Evolutionary conservation across 805 yeast genomes (phyloP).

Genomic region (Starmerella stellata): DNA sequence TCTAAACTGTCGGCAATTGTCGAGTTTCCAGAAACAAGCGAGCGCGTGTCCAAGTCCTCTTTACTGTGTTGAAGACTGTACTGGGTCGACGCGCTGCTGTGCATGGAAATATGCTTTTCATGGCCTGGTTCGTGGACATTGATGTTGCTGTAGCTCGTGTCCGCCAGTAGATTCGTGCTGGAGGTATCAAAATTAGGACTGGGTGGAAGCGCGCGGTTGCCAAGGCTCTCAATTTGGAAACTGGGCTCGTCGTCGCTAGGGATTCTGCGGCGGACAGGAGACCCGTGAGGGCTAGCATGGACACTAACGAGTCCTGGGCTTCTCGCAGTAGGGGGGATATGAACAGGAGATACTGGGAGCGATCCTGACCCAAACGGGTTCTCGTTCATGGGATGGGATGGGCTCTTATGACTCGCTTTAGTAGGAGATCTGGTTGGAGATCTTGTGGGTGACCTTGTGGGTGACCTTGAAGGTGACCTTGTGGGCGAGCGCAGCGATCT

Average conservation of each 20-base stretch:
- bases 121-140: no score
- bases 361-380: slow-evolving; percentile 14
- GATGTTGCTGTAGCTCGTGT: no score
- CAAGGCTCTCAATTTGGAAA: no score
- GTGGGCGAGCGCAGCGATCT: no score
- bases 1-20: slow-evolving; percentile 1
- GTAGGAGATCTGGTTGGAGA: slow-evolving; percentile 8
- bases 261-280: slow-evolving; percentile 14
- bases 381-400: not conserved
- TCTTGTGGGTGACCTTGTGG: no score
- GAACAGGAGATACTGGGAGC: slow-evolving; percentile 14
- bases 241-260: slow-evolving; percentile 3
- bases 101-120: not conserved
- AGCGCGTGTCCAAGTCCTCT: not conserved
- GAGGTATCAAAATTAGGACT: slow-evolving; percentile 6
- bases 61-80: slow-evolving; percentile 1
- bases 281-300: slow-evolving; percentile 14
- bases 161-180: not conserved
- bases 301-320: slow-evolving; percentile 5
- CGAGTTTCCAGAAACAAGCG: not conserved
- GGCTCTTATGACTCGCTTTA: slow-evolving; percentile 5
- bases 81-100: not conserved
- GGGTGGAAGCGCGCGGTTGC: slow-evolving; percentile 2
- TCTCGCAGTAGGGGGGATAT: slow-evolving; percentile 8
- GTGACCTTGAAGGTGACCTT: no score